Base-by-base conservation (phyloP, 140 eudicot species). In the Oenanthe javanica region DNA sequence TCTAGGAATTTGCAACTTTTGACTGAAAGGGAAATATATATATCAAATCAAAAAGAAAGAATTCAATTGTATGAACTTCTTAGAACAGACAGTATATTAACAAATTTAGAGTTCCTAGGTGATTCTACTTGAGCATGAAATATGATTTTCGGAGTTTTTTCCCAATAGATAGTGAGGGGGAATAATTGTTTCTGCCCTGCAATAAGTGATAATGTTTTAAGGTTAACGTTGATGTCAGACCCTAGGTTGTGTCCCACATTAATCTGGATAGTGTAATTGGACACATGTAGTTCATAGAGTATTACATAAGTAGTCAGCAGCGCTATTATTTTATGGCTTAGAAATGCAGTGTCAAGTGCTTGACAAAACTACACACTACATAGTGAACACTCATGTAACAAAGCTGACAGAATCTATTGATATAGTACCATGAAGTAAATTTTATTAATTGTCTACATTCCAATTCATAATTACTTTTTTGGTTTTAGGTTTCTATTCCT, bases 401-500 rank as follows among this genome's bases (percentile, higher is more conserved):
- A 8, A 59, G 23, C 69, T 21, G 66, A 59, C 36, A n/a, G 69
- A 54, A 16, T 52, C 15, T 57, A 57, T 52, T 21, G 66, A 21
- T 7, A 59, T 9, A n/a, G 14, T 63, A 9, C 70, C 16, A 23
- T 63, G 70, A 63, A 23, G 38, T 23, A 23, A 43, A 49, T 84
- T 10, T 77, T 48, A 36, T 77, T 18, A 52, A 5, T 57, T 18
- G 40, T 18, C 63, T 79, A 46, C 5, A 8, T 55, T 1, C 57
- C 25, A 1, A 0, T 69, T 67, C 74, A 72, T 38, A 2, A 36
- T 77, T 49, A 19, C 67, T 46, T 47, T 69, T 27, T 25, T 80
- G 9, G 72, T 86, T 85, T 51, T 84, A 93, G 98, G 98, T 94
- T 50, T 76, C 81, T 75, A 74, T 93, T 86, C 91, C 94, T 55